These are phyloP conservation scores for Microsporum canis DNA, from an alignment of 2,329 filamentous ascomycete genomes.

Conservation along the genomic window DNA sequence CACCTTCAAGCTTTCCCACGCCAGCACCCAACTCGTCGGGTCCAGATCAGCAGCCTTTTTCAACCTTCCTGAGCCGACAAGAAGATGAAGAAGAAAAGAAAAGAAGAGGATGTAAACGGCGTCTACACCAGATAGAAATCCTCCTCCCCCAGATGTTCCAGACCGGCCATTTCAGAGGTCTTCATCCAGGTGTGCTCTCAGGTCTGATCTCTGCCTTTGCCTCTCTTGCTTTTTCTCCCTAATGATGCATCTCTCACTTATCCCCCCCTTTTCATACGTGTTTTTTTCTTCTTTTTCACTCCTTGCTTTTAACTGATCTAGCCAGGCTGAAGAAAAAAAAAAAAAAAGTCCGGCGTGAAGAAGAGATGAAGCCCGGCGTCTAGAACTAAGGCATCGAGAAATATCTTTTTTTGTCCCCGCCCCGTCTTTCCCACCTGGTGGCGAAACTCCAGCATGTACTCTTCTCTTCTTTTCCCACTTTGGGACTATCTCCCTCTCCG, in stretches of 20 bases:
- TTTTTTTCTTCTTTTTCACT: neutral
- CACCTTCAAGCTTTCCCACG: constrained; percentile 1
- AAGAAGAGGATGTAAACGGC: neutral
- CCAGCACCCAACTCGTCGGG: constrained; percentile 1
- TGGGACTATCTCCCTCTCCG: too few species aligned
- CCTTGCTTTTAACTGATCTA: neutral
- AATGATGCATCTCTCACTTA: neutral
- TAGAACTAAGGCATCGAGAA: neutral
- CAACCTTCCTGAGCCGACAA: neutral
- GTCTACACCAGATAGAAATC: neutral
- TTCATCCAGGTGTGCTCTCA: too few species aligned
- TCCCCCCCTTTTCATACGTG: neutral
- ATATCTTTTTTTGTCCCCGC: neutral
- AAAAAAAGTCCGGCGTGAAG: neutral
- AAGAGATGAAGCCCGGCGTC: neutral
- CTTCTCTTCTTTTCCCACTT: too few species aligned
- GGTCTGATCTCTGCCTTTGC: neutral
- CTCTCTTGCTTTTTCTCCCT: neutral
- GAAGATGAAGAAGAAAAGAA: neutral
- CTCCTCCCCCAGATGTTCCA: neutral
- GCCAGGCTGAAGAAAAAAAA: too few species aligned
- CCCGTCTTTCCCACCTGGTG: too few species aligned
- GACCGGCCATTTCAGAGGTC: neutral
- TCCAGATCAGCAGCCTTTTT: constrained; percentile 4
- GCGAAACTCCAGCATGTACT: too few species aligned